phyloP scores from a whole-genome alignment of 805 yeast species.

The Sporopachydermia quercuum region DNA sequence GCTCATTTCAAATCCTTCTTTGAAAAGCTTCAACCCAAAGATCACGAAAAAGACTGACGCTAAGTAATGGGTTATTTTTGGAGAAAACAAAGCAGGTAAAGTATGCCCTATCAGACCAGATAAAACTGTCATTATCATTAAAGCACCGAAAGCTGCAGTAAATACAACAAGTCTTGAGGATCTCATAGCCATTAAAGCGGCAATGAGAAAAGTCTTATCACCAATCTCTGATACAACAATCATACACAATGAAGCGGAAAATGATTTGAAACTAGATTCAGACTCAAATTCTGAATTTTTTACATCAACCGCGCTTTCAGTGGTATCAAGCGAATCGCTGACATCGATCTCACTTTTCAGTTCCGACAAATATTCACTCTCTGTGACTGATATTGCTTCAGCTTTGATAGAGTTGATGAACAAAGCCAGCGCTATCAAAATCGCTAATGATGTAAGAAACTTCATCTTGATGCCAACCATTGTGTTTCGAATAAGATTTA shows the following conservation, averaged over 20 bases:
- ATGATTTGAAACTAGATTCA: background rate
- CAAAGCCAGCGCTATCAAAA: too few relatives aligned
- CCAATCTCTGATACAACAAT: slow-evolving; percentile 93
- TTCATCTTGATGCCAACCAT: too few relatives aligned
- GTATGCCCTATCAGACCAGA: slow-evolving; percentile 90
- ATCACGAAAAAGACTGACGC: slow-evolving; percentile 75
- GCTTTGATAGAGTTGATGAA: too few relatives aligned
- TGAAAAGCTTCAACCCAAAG: slow-evolving; percentile 61
- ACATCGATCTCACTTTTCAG: too few relatives aligned
- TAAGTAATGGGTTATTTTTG: slow-evolving; percentile 59
- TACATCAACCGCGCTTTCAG: too few relatives aligned
- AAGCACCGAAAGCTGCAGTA: slow-evolving; percentile 70
- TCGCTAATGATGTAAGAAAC: too few relatives aligned
- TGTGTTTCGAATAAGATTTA: too few relatives aligned
- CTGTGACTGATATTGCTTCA: too few relatives aligned
- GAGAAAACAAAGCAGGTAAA: slow-evolving; percentile 70
- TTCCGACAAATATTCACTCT: too few relatives aligned
- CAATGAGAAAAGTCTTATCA: slow-evolving; percentile 91
- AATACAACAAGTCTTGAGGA: slow-evolving; percentile 76
- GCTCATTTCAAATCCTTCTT: slow-evolving; percentile 75
- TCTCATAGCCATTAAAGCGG: slow-evolving; percentile 97
- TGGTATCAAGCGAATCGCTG: too few relatives aligned
- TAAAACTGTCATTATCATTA: slow-evolving; percentile 80
- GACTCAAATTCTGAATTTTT: too few relatives aligned
- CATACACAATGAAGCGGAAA: slow-evolving; percentile 30